A percentile compares a stretch with the other conserved stretches of the same genome.
Conservation (phyloP, 2,329 filamentous ascomycete species). For the Cadophora gregata region DNA sequence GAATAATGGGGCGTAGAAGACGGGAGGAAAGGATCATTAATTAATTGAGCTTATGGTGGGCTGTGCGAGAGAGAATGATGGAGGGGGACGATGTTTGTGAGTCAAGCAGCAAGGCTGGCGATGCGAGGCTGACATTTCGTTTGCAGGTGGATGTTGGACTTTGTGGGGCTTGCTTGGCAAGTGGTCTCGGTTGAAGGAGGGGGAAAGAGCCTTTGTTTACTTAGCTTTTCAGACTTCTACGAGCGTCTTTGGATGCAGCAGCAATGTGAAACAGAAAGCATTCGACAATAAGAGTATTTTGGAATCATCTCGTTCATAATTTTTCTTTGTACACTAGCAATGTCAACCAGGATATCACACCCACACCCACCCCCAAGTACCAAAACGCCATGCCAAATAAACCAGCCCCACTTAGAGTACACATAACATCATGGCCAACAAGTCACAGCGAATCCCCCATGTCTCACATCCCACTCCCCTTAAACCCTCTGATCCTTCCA, state of each 20-base stretch:
- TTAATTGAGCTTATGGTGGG: neutral
- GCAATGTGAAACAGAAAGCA: too few relatives aligned
- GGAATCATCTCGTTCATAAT: neutral
- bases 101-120: constrained; percentile 17
- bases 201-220: neutral
- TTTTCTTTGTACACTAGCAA: neutral
- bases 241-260: too few relatives aligned
- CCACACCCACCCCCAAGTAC: neutral
- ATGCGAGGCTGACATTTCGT: constrained; percentile 19
- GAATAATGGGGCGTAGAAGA: neutral
- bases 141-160: neutral
- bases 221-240: neutral
- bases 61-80: neutral
- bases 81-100: neutral
- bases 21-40: neutral
- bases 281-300: neutral
- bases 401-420: constrained; percentile 4
- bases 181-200: neutral
- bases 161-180: neutral
- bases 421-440: neutral
- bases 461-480: constrained; percentile 57
- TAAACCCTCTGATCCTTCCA: constrained; percentile 67
- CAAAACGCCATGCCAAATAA: constrained; percentile 17
- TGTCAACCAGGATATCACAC: constrained; percentile 15
- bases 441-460: constrained; percentile 44